Evolutionary conservation across 1,139 yeast genomes (phyloP).

Genomic region (Geotrichum restrictum): DNA sequence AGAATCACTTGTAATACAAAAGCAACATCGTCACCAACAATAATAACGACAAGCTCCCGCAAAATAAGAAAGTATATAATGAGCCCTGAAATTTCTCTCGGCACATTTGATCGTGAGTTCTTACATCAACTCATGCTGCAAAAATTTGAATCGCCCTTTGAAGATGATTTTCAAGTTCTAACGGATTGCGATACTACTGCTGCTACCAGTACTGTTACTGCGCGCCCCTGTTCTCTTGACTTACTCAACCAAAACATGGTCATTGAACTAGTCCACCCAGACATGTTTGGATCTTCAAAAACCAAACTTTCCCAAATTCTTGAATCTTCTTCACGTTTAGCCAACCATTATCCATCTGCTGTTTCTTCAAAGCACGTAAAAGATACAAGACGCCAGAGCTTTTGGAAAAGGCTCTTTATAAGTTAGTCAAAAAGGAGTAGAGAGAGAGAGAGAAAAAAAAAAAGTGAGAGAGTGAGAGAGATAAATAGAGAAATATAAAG

Average conservation of each 20-base stretch:
- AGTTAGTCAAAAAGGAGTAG: too few relatives aligned
- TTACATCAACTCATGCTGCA: slow-evolving; percentile 19
- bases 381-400: slow-evolving; percentile 7
- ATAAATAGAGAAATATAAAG: too few relatives aligned
- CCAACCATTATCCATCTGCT: too few relatives aligned
- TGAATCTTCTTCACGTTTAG: background rate
- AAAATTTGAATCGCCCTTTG: slow-evolving; percentile 21
- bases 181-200: background rate
- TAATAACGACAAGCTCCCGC: too few relatives aligned
- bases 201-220: too few relatives aligned
- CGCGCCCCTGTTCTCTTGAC: background rate
- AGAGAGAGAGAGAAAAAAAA: too few relatives aligned
- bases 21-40: too few relatives aligned
- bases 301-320: slow-evolving; percentile 8
- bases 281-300: slow-evolving; percentile 4
- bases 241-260: background rate
- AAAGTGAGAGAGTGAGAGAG: too few relatives aligned
- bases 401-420: background rate
- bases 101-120: slow-evolving; percentile 18
- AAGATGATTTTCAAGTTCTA: slow-evolving; percentile 8
- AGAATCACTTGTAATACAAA: too few relatives aligned
- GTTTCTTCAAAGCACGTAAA: background rate
- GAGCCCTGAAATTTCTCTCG: slow-evolving; percentile 18
- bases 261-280: slow-evolving; percentile 15
- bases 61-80: slow-evolving; percentile 12